Base-by-base conservation (phyloP, 805 yeast species). In the Saccharomycopsis sp. region DNA sequence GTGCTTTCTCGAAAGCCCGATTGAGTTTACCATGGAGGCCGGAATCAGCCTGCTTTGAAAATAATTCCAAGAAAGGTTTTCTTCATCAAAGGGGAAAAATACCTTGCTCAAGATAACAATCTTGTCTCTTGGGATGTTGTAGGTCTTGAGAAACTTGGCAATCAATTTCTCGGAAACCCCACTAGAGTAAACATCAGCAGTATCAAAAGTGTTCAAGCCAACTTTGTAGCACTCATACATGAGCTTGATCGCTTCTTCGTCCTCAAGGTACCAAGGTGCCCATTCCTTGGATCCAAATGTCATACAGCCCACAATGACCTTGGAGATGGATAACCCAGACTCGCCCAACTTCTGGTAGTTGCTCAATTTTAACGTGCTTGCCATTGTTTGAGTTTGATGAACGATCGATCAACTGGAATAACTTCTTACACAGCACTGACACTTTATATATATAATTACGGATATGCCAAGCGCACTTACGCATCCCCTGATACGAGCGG, bases 61-160 rank as follows among this genome's bases (percentile, higher is more conserved):
- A 13, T 7, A 5, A 8, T 16, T 20, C 25, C 22, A 30, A 13
- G 25, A 17, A 13, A 21, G 5, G 16, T 33, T 10, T 7, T 32
- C 27, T 12, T 26, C 20, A 37, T 61, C 69, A 8, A 57, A 57
- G 4, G 61, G 56, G 39, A 41, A 52, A 43, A 44, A 65, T 16
- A 56, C 50, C 56, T 77, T 77, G 22, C 76, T 59, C 49, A 76
- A 43, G 42, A 76, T 75, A n/a, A 75, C 77, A 6, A 33, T 20
- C 6, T 20, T 21, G 5, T 33, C 36, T 20, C 36, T 19, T 5
- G 36, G 36, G 16, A 76, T 76, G 33, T 67, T 59, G 57, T 63
- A 73, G 41, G 63, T 61, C 48, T 65, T 63, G 45, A 76, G 50
- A 50, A 74, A 76, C 53, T 73, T 72, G n/a, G 77, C 75, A 9